Evolutionary conservation across 2,329 filamentous ascomycete genomes (phyloP).

Genomic region (Diaporthe caulivora): DNA sequence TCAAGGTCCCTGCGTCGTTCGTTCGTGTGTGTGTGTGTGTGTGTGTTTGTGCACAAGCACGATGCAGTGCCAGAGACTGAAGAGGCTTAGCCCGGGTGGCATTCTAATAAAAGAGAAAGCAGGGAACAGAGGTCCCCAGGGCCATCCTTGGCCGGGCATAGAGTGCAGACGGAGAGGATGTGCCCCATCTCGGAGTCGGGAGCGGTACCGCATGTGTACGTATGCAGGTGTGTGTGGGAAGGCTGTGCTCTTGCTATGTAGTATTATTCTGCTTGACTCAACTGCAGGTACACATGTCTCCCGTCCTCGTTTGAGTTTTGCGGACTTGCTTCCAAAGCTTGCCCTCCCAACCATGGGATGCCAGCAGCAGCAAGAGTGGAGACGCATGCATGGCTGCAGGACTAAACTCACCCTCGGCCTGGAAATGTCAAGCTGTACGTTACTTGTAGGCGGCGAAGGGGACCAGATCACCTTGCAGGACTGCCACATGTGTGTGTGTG

Average conservation of each 20-base stretch:
- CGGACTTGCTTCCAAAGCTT: not conserved
- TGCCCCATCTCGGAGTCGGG: not conserved
- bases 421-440: not conserved
- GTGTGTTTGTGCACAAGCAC: not conserved
- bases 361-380: no score
- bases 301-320: not conserved
- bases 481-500: no score
- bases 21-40: not conserved
- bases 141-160: constrained; percentile 21
- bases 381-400: not conserved
- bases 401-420: no score
- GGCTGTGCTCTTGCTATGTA: constrained; percentile 17
- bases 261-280: not conserved
- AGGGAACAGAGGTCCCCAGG: constrained; percentile 16
- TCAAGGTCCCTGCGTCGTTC: constrained; percentile 9
- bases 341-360: not conserved
- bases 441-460: not conserved
- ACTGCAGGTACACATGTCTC: not conserved
- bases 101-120: constrained; percentile 35
- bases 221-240: not conserved
- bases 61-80: constrained; percentile 12
- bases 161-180: constrained; percentile 22
- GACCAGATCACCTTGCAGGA: not conserved
- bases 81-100: constrained; percentile 22
- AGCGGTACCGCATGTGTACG: not conserved